phyloP scores from a whole-genome alignment of 352 stramenopile genomes.

The Saprolegnia diclina region DNA sequence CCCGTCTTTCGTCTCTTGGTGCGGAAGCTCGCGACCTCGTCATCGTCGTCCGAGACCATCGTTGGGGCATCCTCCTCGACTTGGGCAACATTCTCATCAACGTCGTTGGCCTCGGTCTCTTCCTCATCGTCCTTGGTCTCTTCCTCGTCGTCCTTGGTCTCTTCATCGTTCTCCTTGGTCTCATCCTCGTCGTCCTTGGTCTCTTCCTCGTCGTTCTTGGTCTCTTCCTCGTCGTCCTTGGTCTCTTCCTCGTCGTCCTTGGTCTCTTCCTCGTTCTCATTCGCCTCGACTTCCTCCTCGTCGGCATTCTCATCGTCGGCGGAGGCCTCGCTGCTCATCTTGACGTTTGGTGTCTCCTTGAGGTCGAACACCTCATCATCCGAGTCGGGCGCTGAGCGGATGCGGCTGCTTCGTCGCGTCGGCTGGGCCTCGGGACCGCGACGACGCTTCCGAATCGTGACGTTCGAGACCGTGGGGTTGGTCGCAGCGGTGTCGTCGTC shows the following conservation, averaged over 20 bases:
- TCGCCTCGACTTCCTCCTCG: background rate
- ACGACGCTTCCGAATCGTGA: background rate
- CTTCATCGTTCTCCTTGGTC: conserved; percentile 11
- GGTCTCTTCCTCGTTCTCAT: background rate
- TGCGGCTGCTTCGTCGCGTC: background rate
- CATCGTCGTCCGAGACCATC: conserved; percentile 12
- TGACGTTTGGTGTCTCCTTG: background rate
- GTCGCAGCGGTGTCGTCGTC: background rate
- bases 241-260: conserved; percentile 5
- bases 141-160: conserved; percentile 18
- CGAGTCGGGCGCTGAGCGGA: background rate
- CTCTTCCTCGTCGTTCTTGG: conserved; percentile 1
- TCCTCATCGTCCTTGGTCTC: background rate
- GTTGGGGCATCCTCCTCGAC: background rate
- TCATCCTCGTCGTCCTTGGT: conserved; percentile 14
- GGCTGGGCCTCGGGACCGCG: background rate
- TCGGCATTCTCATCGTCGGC: background rate
- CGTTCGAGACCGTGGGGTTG: background rate
- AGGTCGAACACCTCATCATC: conserved; percentile 19
- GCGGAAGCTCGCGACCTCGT: conserved; percentile 25
- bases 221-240: conserved; percentile 14
- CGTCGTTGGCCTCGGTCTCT: conserved; percentile 21
- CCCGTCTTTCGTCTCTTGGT: conserved; percentile 19
- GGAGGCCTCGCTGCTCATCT: conserved; percentile 1
- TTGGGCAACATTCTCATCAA: conserved; percentile 6